These are phyloP conservation scores for Hymenoscyphus fructigenus DNA, from an alignment of 2,329 filamentous ascomycete species.

Conservation along the genomic window DNA sequence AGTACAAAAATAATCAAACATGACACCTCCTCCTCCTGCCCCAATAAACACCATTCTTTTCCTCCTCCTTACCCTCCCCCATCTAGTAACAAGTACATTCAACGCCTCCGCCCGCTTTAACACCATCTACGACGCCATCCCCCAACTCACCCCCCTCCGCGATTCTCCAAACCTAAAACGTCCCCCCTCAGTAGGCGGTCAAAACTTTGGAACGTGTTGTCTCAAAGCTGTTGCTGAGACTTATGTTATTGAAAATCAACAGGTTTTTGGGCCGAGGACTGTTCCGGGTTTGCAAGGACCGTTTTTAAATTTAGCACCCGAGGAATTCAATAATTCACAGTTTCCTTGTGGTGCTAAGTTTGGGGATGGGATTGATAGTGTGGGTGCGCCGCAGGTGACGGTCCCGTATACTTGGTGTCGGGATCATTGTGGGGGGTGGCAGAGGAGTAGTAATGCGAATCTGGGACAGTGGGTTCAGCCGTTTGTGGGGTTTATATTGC, in stretches of 20 bases:
- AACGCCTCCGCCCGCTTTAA: neutral
- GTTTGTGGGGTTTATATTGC: conserved; percentile 21
- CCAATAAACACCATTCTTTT: neutral
- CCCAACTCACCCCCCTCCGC: neutral
- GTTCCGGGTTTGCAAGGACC: neutral
- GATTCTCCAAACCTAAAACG: neutral
- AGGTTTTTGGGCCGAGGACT: neutral
- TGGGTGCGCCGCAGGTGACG: neutral
- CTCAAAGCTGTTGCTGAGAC: neutral
- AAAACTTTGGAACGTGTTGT: neutral
- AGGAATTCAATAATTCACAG: neutral
- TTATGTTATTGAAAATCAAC: neutral
- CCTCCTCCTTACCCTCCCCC: neutral
- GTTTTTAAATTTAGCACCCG: neutral
- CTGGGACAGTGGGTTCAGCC: conserved; percentile 20
- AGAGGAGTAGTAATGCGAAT: conserved; percentile 9
- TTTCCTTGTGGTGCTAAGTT: neutral
- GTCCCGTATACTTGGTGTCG: conserved; percentile 17
- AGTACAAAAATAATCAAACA: too few species aligned
- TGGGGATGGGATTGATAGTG: neutral
- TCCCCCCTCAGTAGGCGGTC: neutral
- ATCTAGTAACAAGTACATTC: neutral
- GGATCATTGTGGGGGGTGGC: conserved; percentile 19
- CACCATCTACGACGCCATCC: neutral
- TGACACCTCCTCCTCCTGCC: too few species aligned